phyloP scores from a whole-genome alignment of 768 basidiomycete species.

The Rhizopogon vesiculosus region DNA sequence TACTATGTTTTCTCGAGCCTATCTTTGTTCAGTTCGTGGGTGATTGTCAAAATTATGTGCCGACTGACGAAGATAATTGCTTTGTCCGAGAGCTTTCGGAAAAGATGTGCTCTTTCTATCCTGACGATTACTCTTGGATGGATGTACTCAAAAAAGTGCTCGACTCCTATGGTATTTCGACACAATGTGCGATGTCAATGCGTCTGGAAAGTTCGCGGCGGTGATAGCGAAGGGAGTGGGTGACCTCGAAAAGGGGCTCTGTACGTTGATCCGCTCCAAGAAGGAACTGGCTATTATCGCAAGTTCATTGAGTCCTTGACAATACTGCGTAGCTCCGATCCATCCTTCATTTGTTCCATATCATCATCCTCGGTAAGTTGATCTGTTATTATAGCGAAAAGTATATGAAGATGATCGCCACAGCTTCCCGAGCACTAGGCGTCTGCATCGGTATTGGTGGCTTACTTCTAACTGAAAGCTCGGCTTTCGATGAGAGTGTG shows the following conservation, averaged over 20 bases:
- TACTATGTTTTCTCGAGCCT: neutral
- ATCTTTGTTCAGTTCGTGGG: conserved; percentile 5
- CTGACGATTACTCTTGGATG: conserved; percentile 5
- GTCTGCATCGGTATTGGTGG: neutral
- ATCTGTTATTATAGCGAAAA: too few species aligned
- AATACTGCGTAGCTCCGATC: neutral
- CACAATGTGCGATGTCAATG: conserved; percentile 7
- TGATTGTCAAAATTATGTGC: neutral
- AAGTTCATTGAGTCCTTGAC: conserved; percentile 1
- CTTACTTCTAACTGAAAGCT: neutral
- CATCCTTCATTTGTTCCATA: neutral
- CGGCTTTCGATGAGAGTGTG: neutral
- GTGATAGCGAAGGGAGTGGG: conserved; percentile 14
- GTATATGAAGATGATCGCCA: too few species aligned
- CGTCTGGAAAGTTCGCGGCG: conserved; percentile 10
- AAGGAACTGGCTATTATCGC: conserved; percentile 18
- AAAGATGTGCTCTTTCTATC: conserved; percentile 13
- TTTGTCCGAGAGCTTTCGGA: conserved; percentile 14
- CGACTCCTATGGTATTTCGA: conserved; percentile 6
- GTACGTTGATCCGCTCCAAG: neutral
- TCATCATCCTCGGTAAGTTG: neutral
- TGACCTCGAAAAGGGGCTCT: too few species aligned
- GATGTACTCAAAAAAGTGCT: conserved; percentile 5
- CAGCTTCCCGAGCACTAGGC: neutral
- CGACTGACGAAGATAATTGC: neutral